These are phyloP conservation scores for Sporothrix pallida DNA, from an alignment of 2,329 filamentous ascomycete genomes.

Conservation along the genomic window DNA sequence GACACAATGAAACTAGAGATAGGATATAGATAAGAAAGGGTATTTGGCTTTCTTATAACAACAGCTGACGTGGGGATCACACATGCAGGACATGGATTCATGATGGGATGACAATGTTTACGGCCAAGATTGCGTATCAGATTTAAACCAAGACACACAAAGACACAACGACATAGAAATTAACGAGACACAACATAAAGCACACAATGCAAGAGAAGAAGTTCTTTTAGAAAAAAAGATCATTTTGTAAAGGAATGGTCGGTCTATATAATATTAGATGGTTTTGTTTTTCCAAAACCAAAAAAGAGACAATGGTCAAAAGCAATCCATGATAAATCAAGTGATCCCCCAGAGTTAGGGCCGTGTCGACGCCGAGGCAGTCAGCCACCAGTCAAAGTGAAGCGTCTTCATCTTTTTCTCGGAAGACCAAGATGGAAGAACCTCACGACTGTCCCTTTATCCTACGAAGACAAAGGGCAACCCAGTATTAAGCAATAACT, in stretches of 20 bases:
- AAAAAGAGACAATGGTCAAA: neutral
- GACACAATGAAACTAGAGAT: neutral
- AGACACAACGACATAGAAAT: neutral
- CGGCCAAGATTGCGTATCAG: neutral
- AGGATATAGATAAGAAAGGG: neutral
- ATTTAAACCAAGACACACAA: neutral
- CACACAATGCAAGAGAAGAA: too few relatives aligned
- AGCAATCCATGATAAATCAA: neutral
- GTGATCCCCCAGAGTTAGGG: neutral
- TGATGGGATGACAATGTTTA: too few relatives aligned
- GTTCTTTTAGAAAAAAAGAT: neutral
- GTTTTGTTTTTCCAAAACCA: neutral
- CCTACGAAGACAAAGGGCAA: neutral
- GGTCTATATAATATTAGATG: constrained; percentile 25
- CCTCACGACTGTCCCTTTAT: neutral
- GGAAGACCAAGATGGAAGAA: neutral
- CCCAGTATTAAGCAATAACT: constrained; percentile 17
- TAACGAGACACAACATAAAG: neutral
- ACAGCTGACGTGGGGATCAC: too few relatives aligned
- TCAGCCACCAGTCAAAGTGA: neutral
- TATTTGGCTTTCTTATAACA: too few relatives aligned
- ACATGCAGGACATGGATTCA: neutral
- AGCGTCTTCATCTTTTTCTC: neutral
- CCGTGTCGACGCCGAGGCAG: neutral
- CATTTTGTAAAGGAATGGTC: neutral